phyloP scores from a whole-genome alignment of 1,139 yeast genomes.

The Eremothecium cymbalariae region DNA sequence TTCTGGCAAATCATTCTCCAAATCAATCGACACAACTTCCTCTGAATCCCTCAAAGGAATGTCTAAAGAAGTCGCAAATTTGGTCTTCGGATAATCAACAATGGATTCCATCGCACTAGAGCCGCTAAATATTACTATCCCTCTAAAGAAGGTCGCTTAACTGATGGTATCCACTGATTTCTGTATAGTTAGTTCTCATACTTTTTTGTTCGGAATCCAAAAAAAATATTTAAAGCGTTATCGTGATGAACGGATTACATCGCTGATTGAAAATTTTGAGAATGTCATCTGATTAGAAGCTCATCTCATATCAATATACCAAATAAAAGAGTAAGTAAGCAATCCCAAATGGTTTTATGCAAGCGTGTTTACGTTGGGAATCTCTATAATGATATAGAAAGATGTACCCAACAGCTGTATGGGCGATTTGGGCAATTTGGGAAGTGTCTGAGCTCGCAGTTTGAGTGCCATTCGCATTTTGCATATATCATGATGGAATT shows the following conservation, averaged over 20 bases:
- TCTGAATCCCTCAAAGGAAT: slow-evolving; percentile 60
- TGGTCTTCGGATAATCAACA: slow-evolving; percentile 30
- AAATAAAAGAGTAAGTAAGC: neutral
- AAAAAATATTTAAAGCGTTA: too few species aligned
- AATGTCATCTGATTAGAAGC: too few species aligned
- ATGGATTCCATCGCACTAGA: slow-evolving; percentile 13
- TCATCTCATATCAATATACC: neutral
- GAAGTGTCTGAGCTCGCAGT: slow-evolving; percentile 28
- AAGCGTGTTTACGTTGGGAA: slow-evolving; percentile 46
- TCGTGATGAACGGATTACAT: too few species aligned
- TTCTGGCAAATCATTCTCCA: slow-evolving; percentile 70
- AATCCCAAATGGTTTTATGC: slow-evolving; percentile 13
- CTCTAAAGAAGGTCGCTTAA: slow-evolving; percentile 5
- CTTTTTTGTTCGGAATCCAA: too few species aligned
- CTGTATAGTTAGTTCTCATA: too few species aligned
- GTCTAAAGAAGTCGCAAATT: slow-evolving; percentile 38
- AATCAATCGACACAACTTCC: slow-evolving; percentile 64
- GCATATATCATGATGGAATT: slow-evolving; percentile 58
- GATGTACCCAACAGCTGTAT: slow-evolving; percentile 31
- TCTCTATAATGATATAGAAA: slow-evolving; percentile 35
- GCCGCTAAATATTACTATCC: too few species aligned
- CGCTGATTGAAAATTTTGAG: too few species aligned
- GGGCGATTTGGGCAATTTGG: slow-evolving; percentile 47
- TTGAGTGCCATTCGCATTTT: slow-evolving; percentile 44
- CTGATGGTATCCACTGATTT: neutral